Conservation (phyloP, 352 stramenopile genomes). For the Globisporangium perplexum region DNA sequence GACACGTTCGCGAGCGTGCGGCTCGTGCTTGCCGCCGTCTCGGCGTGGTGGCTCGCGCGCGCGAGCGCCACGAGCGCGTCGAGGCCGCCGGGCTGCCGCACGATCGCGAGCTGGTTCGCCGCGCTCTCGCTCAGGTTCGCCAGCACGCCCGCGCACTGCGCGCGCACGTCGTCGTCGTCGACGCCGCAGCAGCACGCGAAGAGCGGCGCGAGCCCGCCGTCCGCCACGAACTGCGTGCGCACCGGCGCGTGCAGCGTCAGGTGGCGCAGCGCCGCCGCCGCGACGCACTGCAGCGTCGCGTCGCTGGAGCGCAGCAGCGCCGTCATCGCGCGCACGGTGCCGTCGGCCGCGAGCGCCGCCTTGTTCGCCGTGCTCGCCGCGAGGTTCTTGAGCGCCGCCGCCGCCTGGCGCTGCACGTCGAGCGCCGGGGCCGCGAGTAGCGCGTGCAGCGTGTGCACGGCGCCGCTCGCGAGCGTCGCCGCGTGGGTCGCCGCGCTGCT, state of each 20-base stretch:
- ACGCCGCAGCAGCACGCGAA: constrained; percentile 60
- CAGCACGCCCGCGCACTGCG: constrained; percentile 86
- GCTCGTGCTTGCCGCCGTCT: constrained; percentile 87
- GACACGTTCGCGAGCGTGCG: constrained; percentile 89
- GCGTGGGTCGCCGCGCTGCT: constrained; percentile 68
- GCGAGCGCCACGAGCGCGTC: constrained; percentile 59
- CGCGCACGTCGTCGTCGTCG: constrained; percentile 75
- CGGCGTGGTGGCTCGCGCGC: constrained; percentile 50
- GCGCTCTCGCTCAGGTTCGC: constrained; percentile 91
- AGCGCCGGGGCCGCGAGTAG: constrained; percentile 68
- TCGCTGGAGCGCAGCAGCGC: constrained; percentile 77
- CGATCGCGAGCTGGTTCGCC: constrained; percentile 86
- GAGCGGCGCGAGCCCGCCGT: constrained; percentile 57
- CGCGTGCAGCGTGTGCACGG: constrained; percentile 56
- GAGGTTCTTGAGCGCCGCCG: constrained; percentile 90
- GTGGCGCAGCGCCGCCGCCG: constrained; percentile 83
- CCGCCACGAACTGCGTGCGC: constrained; percentile 62
- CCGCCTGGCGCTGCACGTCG: constrained; percentile 86
- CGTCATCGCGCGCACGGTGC: constrained; percentile 81
- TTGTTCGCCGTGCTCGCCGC: constrained; percentile 90
- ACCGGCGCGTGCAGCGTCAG: constrained; percentile 75
- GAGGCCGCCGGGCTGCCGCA: constrained; percentile 70
- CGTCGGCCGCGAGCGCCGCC: constrained; percentile 79
- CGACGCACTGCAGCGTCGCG: constrained; percentile 80
- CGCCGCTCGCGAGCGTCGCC: constrained; percentile 53